Evolutionary conservation across 805 yeast species (phyloP).

Genomic region (Ogataea sp.): DNA sequence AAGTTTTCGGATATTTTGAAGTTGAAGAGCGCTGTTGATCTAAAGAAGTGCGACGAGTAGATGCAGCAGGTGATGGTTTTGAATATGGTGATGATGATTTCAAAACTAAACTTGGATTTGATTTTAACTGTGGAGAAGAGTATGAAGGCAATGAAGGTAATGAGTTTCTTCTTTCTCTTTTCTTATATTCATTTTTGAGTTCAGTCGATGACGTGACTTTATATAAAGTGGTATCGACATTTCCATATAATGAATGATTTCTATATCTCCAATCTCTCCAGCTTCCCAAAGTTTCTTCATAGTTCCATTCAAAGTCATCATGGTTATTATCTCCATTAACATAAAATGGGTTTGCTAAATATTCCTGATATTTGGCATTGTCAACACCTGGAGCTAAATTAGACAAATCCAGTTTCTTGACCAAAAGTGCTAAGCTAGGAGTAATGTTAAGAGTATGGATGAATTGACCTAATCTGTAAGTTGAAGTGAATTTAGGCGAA

Average conservation of each 20-base stretch:
- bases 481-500: constrained; percentile 50
- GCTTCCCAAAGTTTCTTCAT: constrained; percentile 48
- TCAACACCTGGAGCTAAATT: constrained; percentile 31
- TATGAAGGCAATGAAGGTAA: constrained; percentile 1
- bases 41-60: no score
- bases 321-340: constrained; percentile 6
- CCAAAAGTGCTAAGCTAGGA: constrained; percentile 46
- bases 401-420: constrained; percentile 54
- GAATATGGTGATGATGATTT: no score
- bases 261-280: constrained; percentile 92
- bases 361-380: constrained; percentile 1
- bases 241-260: constrained; percentile 55
- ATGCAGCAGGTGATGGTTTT: no score
- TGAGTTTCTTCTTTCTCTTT: not conserved
- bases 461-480: constrained; percentile 76
- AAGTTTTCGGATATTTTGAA: no score
- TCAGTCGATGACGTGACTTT: no score
- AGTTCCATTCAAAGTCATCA: constrained; percentile 3
- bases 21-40: no score
- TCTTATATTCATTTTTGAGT: not conserved
- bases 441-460: constrained; percentile 56
- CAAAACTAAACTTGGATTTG: no score
- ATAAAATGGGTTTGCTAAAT: constrained; percentile 4
- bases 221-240: not conserved
- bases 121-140: no score